Evolutionary conservation across 768 basidiomycete species (phyloP), one percentile per base, ranked within the genome.

Genomic region (Mycena polygramma): DNA sequence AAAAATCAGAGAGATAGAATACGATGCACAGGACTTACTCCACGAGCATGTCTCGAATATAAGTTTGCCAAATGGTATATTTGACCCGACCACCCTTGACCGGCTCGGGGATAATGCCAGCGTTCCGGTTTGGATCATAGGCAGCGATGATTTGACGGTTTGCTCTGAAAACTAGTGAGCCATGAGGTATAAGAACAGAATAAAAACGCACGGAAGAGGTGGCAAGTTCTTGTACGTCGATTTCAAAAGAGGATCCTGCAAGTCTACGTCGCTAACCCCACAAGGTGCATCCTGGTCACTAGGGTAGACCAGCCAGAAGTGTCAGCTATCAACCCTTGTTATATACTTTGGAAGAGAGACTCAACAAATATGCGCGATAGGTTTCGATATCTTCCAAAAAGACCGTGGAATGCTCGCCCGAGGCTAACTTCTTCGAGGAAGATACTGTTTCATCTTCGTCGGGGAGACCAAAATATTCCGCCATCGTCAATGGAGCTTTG

Each of bases 361-460:
- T 36, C 26, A 51, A 55, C 60, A 37, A 62, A 14, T 49, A 51
- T 6, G 48, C 46, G 1, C 24, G 15, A 17, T 62, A 62, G 0
- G 35, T 36, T 30, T 62, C 60, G 9, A 62, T 11, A 15, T 62
- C 60, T 9, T 62, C 60, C 2, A 62, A 30, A 51, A 62, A 62
- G 0, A 62, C 48, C 1, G 48, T n/a, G 15, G 51, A 52, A 9
- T 41, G 10, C 2, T 41, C 41, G 11, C 46, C 45, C 15, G 45
- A 11, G 19, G 14, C 7, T 5, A 5, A 1, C n/a, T 22, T 22
- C 9, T 49, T 22, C n/a, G 45, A 6, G 6, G 17, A 9, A 17
- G 8, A n/a, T n/a, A n/a, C n/a, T n/a, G 3, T 22, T 49, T n/a
- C 3, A 20, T 20, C 10, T 49, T 51, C 49, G n/a, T 51, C 49